Evolutionary conservation across 768 basidiomycete species (phyloP).

Genomic region (Grammothele lineata): DNA sequence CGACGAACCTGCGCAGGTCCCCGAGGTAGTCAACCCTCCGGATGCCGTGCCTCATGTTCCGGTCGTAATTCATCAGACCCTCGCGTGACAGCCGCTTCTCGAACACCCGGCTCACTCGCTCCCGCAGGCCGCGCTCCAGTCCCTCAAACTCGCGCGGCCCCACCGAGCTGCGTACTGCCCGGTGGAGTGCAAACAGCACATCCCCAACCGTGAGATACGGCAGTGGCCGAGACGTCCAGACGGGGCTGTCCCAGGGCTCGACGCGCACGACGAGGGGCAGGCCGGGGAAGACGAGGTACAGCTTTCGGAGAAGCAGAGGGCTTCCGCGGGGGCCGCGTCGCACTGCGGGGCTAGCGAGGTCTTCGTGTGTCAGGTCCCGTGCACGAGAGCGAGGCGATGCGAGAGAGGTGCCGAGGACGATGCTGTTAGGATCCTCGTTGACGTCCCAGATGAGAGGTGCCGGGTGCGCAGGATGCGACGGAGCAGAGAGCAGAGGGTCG

Average conservation of each 20-base stretch:
- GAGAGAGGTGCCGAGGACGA: slow-evolving; percentile 8
- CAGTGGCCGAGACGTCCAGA: slow-evolving; percentile 15
- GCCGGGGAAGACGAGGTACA: slow-evolving; percentile 6
- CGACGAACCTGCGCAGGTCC: neutral
- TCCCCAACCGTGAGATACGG: slow-evolving; percentile 41
- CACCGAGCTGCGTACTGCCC: slow-evolving; percentile 37
- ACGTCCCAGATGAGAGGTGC: slow-evolving; percentile 12
- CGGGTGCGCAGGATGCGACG: slow-evolving; percentile 1
- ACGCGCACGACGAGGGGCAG: slow-evolving; percentile 19
- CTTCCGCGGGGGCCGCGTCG: slow-evolving; percentile 1
- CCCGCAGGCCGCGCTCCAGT: neutral
- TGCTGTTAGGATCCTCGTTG: slow-evolving; percentile 2
- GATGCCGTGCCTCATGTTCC: neutral
- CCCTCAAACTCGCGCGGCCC: slow-evolving; percentile 35
- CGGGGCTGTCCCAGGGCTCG: slow-evolving; percentile 12
- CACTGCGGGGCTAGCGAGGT: slow-evolving; percentile 6
- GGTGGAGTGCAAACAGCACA: slow-evolving; percentile 43
- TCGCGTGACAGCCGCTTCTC: too few species aligned
- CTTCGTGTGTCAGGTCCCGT: neutral
- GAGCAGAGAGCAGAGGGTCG: slow-evolving; percentile 8
- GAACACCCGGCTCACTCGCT: neutral
- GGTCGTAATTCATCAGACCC: too few species aligned
- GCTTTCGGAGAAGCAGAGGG: neutral
- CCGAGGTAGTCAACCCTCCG: neutral
- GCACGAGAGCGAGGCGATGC: neutral